Evolutionary conservation across 768 basidiomycete genomes (phyloP).

Genomic region (Hemileccinum rubropunctum): DNA sequence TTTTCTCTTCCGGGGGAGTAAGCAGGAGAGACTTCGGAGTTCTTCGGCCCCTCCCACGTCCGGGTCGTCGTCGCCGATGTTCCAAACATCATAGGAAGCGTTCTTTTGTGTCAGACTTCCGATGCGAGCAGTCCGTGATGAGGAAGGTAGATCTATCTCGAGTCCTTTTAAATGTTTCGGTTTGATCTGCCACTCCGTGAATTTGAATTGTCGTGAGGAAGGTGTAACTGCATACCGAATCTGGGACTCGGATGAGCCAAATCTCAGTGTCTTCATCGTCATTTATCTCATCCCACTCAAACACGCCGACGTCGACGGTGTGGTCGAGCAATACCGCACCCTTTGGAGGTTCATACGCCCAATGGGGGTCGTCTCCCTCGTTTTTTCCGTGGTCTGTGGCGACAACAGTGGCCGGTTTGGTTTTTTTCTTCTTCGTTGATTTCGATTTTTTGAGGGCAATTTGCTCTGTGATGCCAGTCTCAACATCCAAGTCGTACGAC

Average conservation of each 20-base stretch:
- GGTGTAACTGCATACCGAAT: conserved; percentile 45
- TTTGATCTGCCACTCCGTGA: conserved; percentile 48
- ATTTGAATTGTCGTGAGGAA: background rate
- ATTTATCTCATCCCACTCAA: conserved; percentile 68
- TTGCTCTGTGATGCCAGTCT: conserved; percentile 5
- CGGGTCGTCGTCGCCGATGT: conserved; percentile 42
- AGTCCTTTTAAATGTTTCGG: conserved; percentile 57
- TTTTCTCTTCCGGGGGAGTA: conserved; percentile 63
- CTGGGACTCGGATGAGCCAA: conserved; percentile 70
- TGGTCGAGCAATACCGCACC: conserved; percentile 50
- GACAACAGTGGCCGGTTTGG: background rate
- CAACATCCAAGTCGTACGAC: conserved; percentile 19
- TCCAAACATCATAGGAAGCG: conserved; percentile 64
- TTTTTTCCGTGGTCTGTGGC: conserved; percentile 39
- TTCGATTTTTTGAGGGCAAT: conserved; percentile 10
- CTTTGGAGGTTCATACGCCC: conserved; percentile 59
- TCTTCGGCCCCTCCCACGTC: conserved; percentile 56
- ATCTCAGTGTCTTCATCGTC: conserved; percentile 59
- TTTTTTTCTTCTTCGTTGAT: conserved; percentile 12
- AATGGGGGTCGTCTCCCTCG: conserved; percentile 52
- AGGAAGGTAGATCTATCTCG: conserved; percentile 43
- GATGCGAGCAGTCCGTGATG: conserved; percentile 39
- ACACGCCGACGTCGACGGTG: conserved; percentile 42
- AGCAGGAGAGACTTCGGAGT: conserved; percentile 54
- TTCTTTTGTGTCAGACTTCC: conserved; percentile 55